These are phyloP conservation scores for Scheffersomyces stambukii DNA, from an alignment of 1,139 yeast species.

Conservation along the genomic window DNA sequence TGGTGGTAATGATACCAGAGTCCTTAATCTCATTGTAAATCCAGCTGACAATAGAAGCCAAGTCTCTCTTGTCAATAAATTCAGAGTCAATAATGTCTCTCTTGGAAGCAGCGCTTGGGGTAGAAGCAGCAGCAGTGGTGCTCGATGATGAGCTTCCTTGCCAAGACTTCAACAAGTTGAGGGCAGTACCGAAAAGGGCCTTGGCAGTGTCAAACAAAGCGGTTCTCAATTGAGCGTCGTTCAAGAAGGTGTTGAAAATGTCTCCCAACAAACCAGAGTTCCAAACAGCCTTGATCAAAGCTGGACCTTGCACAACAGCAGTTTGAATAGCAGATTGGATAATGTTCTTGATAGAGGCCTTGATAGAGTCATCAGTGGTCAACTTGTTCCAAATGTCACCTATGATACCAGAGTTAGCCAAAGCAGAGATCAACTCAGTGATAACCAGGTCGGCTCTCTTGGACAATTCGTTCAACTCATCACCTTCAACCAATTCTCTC, in stretches of 20 bases:
- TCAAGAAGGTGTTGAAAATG: constrained; percentile 29
- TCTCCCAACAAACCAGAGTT: constrained; percentile 40
- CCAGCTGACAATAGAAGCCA: constrained; percentile 22
- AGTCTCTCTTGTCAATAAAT: constrained; percentile 37
- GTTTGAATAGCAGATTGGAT: constrained; percentile 31
- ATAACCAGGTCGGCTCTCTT: constrained; percentile 39
- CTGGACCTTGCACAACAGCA: constrained; percentile 40
- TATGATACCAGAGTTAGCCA: constrained; percentile 37
- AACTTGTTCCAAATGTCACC: constrained; percentile 34
- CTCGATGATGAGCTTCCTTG: constrained; percentile 15
- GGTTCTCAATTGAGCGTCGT: constrained; percentile 31
- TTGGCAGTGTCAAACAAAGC: constrained; percentile 36
- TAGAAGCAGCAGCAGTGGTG: constrained; percentile 14
- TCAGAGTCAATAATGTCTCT: constrained; percentile 17
- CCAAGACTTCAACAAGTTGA: constrained; percentile 25
- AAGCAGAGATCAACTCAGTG: constrained; percentile 34
- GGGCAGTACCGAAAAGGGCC: constrained; percentile 29
- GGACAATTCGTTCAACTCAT: constrained; percentile 23
- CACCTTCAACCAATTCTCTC: constrained; percentile 30
- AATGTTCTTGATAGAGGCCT: constrained; percentile 22
- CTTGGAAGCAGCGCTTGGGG: constrained; percentile 17
- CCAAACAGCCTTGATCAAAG: constrained; percentile 41
- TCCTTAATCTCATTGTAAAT: constrained; percentile 27
- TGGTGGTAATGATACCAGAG: constrained; percentile 32
- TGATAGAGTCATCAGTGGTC: constrained; percentile 29